These are phyloP conservation scores for Lachancea thermotolerans DNA, from an alignment of 805 yeast species.

Conservation along the genomic window DNA sequence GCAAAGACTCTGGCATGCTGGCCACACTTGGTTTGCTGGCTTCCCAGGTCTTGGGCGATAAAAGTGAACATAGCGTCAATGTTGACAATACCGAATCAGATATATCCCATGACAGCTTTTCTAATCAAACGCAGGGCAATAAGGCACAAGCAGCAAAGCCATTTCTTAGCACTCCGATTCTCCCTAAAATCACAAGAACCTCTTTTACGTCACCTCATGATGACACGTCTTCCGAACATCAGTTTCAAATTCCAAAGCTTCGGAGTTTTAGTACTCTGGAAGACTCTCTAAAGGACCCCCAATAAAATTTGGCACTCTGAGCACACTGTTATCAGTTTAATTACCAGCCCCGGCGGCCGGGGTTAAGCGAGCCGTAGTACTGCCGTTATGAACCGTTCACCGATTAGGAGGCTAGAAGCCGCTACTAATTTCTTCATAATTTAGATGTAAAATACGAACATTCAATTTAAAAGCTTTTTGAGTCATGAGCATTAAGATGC, in stretches of 20 bases:
- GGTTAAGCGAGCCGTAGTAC: too few relatives aligned
- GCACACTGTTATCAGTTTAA: too few relatives aligned
- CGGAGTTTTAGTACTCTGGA: conserved; percentile 25
- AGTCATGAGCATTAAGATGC: too few relatives aligned
- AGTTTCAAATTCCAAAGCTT: conserved; percentile 21
- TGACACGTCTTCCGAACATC: not conserved
- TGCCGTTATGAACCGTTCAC: too few relatives aligned
- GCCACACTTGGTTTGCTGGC: conserved; percentile 50
- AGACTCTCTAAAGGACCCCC: conserved; percentile 7
- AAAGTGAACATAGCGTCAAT: conserved; percentile 9
- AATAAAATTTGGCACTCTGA: not conserved
- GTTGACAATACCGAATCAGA: conserved; percentile 11
- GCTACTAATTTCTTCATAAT: too few relatives aligned
- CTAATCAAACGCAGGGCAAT: not conserved
- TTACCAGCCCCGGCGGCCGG: not conserved
- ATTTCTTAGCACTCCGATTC: conserved; percentile 1
- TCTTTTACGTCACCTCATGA: conserved; percentile 4
- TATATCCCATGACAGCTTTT: conserved; percentile 10
- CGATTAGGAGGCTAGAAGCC: too few relatives aligned
- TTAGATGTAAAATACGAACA: too few relatives aligned
- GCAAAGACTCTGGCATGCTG: conserved; percentile 30
- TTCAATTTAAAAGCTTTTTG: too few relatives aligned
- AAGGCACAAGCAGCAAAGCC: not conserved
- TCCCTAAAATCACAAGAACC: not conserved
- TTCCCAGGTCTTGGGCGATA: conserved; percentile 43